Evolutionary conservation across 2,329 filamentous ascomycete genomes (phyloP), one percentile per base, ranked within the genome.

Genomic region (Scolecobasidium constrictum): DNA sequence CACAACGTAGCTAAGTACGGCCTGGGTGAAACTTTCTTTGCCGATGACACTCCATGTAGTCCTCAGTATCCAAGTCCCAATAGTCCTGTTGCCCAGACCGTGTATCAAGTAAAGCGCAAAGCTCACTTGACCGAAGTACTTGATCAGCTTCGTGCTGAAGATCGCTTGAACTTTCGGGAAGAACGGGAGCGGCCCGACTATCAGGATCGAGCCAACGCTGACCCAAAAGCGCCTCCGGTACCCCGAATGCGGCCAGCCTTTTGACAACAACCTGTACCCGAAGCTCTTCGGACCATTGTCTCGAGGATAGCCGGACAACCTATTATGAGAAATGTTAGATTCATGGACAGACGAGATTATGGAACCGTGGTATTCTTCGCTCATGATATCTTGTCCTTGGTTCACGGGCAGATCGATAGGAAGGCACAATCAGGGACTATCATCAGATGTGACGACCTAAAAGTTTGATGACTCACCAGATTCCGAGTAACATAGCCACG

Each of bases 61-160:
- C n/a, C 36, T 3, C n/a, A 48, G 31, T 7, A 40, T 40, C 20
- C 18, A 13, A 16, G 42, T 46, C 4, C 49, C 49, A 13, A 48
- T 35, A 22, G 31, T 39, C 18, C 26, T 40, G 15, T 48, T 45
- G 9, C 48, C 31, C 1, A 40, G 21, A 16, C 42, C 38, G 37
- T 70, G 67, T 16, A 68, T 63, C 39, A 69, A 59, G 43, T 69
- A 70, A 35, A 70, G 61, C 3, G 63, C 61, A 47, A 64, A 70
- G 3, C 63, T 67, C 43, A 69, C 64, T 38, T 63, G 64, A 41
- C 67, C 67, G 12, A 70, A 52, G 46, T 70, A 69, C 44, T 65
- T 63, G 11, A 64, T 62, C 3, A 66, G 33, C 1, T 53, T 52
- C 38, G 61, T 61, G 22, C 54, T 58, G 49, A 68, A 65, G 20